Base-by-base conservation (phyloP, 371 early-diverging fungal species). In the Conidiobolus coronatus region DNA sequence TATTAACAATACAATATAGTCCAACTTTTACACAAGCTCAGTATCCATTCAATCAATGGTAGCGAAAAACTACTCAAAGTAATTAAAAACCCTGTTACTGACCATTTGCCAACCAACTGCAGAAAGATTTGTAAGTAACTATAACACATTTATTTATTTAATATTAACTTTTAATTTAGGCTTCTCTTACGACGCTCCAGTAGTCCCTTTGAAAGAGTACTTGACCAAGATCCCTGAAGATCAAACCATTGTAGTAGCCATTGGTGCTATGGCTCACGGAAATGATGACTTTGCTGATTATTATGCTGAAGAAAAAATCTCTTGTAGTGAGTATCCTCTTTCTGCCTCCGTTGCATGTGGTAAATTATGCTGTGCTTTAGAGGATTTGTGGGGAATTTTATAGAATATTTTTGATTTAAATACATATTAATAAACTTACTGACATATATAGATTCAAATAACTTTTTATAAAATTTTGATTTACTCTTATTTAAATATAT, bases 241-340 rank as follows among this genome's bases (percentile, higher is more conserved):
- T 45, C 69, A 82, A 52, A 76, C 75, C 41, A 71, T 93, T 35
- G 82, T 83, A 8, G 82, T 94, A 35, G 85, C 87, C 33, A 74
- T 97, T 24, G 95, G 96, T 48, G 93, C 95, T 11, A 79, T 94
- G 79, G 90, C 95, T n/a, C 91, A 88, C 56, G 96, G 98, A 43
- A 68, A 68, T 24, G 94, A 94, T 59, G 73, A 83, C 55, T 93
- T 88, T 75, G 93, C 84, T 1, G 93, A 93, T 56, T 59, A 73
- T n/a, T 83, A 80, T 53, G 83, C 85, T 17, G 94, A 94, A 61
- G 88, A 90, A 48, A 96, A 92, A 67, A 87, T 96, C 45, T 79
- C 87, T 45, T 73, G 95, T 24, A 82, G 83, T 4, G 86, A 91
- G 55, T 97, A 88, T 62, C 86, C 94, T 2, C 70, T 97, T 46